phyloP scores from a whole-genome alignment of 139 green algal genomes.

The Tetraselmis chui region DNA sequence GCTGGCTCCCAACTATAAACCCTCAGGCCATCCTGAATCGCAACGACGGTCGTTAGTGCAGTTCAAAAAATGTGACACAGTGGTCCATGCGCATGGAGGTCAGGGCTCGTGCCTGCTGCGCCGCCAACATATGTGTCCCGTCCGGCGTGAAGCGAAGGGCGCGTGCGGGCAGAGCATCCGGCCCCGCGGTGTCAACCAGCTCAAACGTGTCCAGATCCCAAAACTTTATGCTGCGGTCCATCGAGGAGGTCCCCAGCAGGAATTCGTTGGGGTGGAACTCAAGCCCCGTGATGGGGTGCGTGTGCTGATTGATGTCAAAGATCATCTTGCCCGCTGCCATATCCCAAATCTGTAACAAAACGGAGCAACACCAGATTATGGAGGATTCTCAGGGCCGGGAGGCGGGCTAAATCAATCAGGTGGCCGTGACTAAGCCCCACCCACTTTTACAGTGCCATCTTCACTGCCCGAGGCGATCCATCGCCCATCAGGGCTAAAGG shows the following conservation, averaged over 20 bases:
- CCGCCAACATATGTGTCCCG: constrained; percentile 50
- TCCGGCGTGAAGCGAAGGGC: constrained; percentile 62
- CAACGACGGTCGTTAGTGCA: no score
- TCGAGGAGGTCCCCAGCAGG: constrained; percentile 58
- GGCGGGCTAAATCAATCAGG: constrained; percentile 5
- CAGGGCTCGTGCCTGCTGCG: background rate
- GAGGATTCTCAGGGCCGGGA: no score
- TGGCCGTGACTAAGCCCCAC: background rate
- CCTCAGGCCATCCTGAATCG: constrained; percentile 39
- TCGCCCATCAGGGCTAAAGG: constrained; percentile 69
- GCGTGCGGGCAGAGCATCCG: constrained; percentile 45
- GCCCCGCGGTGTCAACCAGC: constrained; percentile 40
- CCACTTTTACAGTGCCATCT: constrained; percentile 68
- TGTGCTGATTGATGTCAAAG: constrained; percentile 49
- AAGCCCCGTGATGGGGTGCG: constrained; percentile 50
- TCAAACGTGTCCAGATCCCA: constrained; percentile 78
- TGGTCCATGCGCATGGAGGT: constrained; percentile 11
- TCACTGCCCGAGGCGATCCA: constrained; percentile 65
- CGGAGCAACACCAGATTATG: background rate
- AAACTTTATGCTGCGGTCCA: constrained; percentile 61
- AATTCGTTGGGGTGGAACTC: constrained; percentile 80
- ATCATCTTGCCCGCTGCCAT: constrained; percentile 55
- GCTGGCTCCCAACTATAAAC: constrained; percentile 65
- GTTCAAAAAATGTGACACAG: constrained; percentile 13
- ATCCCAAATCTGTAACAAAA: constrained; percentile 67